Conservation (phyloP, 2,329 filamentous ascomycete genomes). For the Diaporthe sp. region DNA sequence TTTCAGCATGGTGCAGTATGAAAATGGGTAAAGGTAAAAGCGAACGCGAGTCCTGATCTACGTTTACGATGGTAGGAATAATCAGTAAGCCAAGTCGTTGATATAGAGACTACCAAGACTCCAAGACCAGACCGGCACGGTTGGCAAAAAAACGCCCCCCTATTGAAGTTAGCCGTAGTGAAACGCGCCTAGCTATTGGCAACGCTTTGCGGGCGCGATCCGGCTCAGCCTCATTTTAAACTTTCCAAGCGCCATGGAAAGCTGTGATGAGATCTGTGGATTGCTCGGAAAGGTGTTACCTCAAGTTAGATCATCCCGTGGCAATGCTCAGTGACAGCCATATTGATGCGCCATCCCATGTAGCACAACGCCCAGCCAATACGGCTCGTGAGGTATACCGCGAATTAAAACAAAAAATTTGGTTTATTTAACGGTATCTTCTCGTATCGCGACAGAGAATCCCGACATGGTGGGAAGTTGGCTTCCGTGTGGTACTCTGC, state of each 20-base stretch:
- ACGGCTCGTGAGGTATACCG: not conserved
- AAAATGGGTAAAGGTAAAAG: not conserved
- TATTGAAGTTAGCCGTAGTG: not conserved
- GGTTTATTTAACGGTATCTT: not conserved
- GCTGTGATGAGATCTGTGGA: not conserved
- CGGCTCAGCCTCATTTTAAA: not conserved
- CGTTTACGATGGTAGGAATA: not conserved
- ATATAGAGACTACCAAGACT: not conserved
- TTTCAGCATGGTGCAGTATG: not conserved
- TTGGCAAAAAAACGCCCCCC: not conserved
- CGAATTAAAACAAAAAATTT: too few species aligned
- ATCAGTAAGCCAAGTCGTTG: not conserved
- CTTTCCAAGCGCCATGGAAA: not conserved
- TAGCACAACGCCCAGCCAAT: not conserved
- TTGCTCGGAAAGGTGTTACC: not conserved
- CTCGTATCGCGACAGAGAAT: not conserved
- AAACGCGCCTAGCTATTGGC: constrained; percentile 24
- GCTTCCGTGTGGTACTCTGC: not conserved
- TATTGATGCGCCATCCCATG: not conserved
- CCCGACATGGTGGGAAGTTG: not conserved
- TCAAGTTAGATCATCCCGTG: not conserved
- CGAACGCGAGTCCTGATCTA: not conserved
- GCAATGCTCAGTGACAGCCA: not conserved
- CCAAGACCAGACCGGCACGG: not conserved
- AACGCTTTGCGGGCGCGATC: not conserved